Percentiles rank a stretch among this genome's conserved stretches.
Conservation (phyloP, 1,284 basidiomycete genomes). For the Coniophora puteana region DNA sequence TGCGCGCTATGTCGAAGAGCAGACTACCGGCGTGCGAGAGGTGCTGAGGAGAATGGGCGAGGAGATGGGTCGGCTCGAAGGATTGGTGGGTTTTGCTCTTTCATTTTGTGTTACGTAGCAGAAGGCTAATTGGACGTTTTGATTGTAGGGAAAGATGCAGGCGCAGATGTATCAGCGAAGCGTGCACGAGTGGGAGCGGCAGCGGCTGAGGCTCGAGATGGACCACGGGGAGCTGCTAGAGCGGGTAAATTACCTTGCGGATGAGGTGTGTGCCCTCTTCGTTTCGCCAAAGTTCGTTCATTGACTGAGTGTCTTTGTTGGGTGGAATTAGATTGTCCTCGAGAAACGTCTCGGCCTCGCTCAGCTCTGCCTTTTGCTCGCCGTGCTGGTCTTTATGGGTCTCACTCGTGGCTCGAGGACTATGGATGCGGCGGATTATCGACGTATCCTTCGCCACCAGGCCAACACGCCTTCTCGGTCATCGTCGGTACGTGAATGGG, state of each 20-base stretch:
- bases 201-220: conserved; percentile 61
- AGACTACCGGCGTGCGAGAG: conserved; percentile 74
- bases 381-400: conserved; percentile 79
- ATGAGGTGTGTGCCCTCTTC: conserved; percentile 52
- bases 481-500: conserved; percentile 45
- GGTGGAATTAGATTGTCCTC: conserved; percentile 55
- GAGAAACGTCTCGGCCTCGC: conserved; percentile 84
- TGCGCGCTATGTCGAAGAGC: conserved; percentile 88
- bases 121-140: too few species aligned
- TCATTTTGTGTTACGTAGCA: too few species aligned
- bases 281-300: conserved; percentile 2
- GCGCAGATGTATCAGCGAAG: conserved; percentile 62
- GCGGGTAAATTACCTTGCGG: conserved; percentile 66
- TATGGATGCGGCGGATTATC: too few species aligned
- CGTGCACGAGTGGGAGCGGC: conserved; percentile 67
- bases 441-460: conserved; percentile 18
- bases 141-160: conserved; percentile 58
- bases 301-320: not conserved
- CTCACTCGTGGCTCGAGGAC: conserved; percentile 74
- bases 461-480: conserved; percentile 10
- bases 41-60: conserved; percentile 77
- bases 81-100: conserved; percentile 53
- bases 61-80: conserved; percentile 76
- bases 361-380: conserved; percentile 75
- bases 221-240: conserved; percentile 66